Base-by-base conservation (phyloP, 352 stramenopile species). In the Phytophthora lateralis region DNA sequence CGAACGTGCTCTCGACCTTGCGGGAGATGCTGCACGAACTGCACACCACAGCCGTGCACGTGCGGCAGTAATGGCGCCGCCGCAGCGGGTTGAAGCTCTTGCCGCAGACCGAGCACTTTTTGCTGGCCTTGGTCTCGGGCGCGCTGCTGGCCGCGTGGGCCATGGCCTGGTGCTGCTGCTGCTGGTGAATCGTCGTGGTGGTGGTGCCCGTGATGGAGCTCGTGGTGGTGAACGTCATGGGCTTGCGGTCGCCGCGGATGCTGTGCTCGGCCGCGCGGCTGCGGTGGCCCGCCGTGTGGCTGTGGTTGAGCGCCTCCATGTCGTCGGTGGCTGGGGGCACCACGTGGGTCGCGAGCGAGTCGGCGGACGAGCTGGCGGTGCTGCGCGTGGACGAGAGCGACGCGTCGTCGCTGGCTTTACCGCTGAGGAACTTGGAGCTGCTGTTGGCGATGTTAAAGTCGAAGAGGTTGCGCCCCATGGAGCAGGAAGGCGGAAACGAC, bases 1-100 rank as follows among this genome's bases (percentile, higher is more conserved):
- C 78, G 45, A 88, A 78, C 6, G 58, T 73, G 7, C 70, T 71
- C 35, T 85, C 78, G 11, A 81, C 66, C 54, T 82, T 90, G 63
- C 87, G 90, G 49, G 82, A 83, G 49, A 77, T 88, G 56, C 81
- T 90, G 73, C 87, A 96, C 59, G 82, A 83, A 44, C 72, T 87
- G 74, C 87, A 96, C 5, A 96, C 80, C 1, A 90, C 83, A 29
- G 73, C 71, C 7, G 73, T 76, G 55, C 87, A 96, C 35, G 75
- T 81, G 29, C 85, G 76, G 60, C 87, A 96, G 46, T 82, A 78
- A 65, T 96, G 88, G 46, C 85, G 78, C 26, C 87, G 73, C 5
- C 85, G 78, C 64, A 96, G 56, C 21, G 87, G 84, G 44, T 92
- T 94, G 56, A 96, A 96, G 46, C 73, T 81, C 65, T 94, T 96